phyloP scores from a whole-genome alignment of 257 asterid genomes.

The Lavandula angustifolia region DNA sequence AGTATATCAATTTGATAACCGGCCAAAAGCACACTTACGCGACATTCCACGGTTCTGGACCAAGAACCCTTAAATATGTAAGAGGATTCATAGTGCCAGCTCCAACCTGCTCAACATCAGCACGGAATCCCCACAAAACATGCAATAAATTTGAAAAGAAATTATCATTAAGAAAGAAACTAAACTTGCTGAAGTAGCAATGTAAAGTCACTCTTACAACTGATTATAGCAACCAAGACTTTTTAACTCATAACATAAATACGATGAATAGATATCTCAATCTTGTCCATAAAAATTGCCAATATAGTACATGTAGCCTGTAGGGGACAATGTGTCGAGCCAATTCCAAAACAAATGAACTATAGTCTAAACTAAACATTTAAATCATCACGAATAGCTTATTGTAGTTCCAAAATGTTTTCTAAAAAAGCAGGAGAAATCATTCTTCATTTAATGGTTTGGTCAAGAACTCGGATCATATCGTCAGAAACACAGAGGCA shows the following conservation, averaged over 20 bases:
- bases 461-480: not conserved
- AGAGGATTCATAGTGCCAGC: constrained; percentile 99
- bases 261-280: not conserved
- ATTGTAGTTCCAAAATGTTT: not conserved
- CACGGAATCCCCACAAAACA: constrained; percentile 20
- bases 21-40: constrained; percentile 65
- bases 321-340: not conserved
- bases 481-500: not conserved
- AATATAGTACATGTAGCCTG: not conserved
- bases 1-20: constrained; percentile 14
- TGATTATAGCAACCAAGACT: not conserved
- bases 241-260: not conserved
- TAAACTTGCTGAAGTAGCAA: not conserved
- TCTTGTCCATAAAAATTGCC: not conserved
- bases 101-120: constrained; percentile 74
- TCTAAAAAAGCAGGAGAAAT: not conserved
- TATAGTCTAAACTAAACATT: not conserved
- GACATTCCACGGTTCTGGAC: constrained; percentile 99
- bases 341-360: not conserved
- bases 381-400: constrained; percentile 3
- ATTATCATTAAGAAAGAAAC: not conserved
- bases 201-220: constrained; percentile 19
- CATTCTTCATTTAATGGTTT: not conserved
- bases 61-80: constrained; percentile 89
- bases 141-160: not conserved